phyloP scores from a whole-genome alignment of 139 green algal genomes.

The Coelastrella sp. region DNA sequence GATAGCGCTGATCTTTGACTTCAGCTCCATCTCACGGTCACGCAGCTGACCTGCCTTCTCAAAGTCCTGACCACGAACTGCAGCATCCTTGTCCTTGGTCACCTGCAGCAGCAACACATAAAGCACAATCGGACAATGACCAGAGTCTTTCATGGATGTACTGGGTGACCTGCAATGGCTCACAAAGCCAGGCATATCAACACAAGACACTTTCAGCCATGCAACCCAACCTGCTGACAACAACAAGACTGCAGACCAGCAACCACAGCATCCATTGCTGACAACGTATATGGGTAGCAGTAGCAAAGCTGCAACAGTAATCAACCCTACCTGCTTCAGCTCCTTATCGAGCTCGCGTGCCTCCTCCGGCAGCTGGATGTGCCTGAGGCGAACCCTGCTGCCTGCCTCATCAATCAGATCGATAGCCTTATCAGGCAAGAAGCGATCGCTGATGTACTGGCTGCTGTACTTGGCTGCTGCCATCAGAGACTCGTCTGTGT shows the following conservation, averaged over 20 bases:
- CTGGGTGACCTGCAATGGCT: too few species aligned
- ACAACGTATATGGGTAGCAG: not conserved
- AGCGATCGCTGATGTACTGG: conserved; percentile 97
- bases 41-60: conserved; percentile 97
- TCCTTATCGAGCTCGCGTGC: conserved; percentile 79
- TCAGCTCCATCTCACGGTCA: conserved; percentile 97
- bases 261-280: not conserved
- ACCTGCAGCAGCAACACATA: conserved; percentile 65
- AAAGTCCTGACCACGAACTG: conserved; percentile 95
- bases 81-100: conserved; percentile 99
- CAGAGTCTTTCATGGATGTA: too few species aligned
- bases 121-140: not conserved
- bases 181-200: too few species aligned
- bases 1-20: conserved; percentile 63
- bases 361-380: conserved; percentile 99
- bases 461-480: conserved; percentile 92
- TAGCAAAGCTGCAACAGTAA: not conserved
- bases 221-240: too few species aligned
- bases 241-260: too few species aligned
- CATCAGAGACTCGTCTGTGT: conserved; percentile 96
- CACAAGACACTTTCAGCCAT: too few species aligned
- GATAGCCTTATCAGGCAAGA: conserved; percentile 94
- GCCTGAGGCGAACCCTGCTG: conserved; percentile 93
- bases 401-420: conserved; percentile 99
- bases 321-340: conserved; percentile 76